Evolutionary conservation across 2,329 filamentous ascomycete genomes (phyloP), one percentile per base, ranked within the genome.

Genomic region (Cordyceps javanica): DNA sequence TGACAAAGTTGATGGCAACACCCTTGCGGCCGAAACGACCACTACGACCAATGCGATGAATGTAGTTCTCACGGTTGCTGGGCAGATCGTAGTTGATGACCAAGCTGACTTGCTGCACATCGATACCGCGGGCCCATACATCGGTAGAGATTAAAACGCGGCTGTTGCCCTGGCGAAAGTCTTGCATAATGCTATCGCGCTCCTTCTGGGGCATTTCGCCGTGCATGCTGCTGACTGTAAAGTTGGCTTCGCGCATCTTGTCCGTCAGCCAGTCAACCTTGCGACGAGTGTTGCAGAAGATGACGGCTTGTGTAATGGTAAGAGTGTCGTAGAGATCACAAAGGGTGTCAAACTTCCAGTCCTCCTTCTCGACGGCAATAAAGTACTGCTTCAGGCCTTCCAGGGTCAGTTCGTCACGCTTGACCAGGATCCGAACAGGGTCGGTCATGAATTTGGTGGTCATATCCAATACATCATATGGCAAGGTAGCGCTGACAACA

Each of bases 381-480:
- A 97, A 99, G 80, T 97, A 99, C 73, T 99, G 94, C 79, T 97
- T 97, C 53, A 99, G 81, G 59, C 94, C 94, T 76, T 97, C 94
- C 52, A 99, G 85, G 2, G 94, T 99, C 79, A 99, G 78, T 73
- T 99, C 94, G 74, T 97, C 94, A 87, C 92, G 92, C 85, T 97
- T 97, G 72, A 97, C 93, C 26, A 97, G 82, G 69, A 97, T 96
- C 64, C 93, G 89, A 46, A 97, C 93, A 0, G 93, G 93, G 68
- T 97, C 93, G 26, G 91, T 96, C 94, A 99, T 99, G 82, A 99
- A 99, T 75, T 97, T 97, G 65, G 93, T 97, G 32, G 94, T 99
- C 89, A 99, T 96, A 74, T 97, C 93, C 55, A 99, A 84, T 21
- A 99, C 94, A 70, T 99, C 94, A 79, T 97, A 95, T 46, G 94